Percentiles rank a stretch among this genome's conserved stretches.
Evolutionary conservation across 192 early-diverging fungal genomes (phyloP).

Genomic region (Phlyctochytrium bullatum): DNA sequence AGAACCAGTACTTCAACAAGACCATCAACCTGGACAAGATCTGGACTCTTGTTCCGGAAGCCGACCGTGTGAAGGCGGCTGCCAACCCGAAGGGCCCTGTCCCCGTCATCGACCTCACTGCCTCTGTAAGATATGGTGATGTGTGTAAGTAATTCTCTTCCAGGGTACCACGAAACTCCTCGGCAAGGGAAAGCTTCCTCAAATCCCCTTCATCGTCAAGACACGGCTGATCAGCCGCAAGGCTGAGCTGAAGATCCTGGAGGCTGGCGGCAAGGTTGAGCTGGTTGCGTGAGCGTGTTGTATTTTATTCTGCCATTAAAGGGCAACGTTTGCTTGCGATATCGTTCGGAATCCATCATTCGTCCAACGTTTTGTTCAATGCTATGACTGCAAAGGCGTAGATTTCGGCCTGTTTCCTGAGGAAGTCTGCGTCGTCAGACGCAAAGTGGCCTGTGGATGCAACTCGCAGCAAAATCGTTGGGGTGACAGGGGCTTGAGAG

Average conservation of each 20-base stretch:
- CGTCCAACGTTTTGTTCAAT: not conserved
- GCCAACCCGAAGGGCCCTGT: constrained; percentile 80
- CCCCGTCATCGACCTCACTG: constrained; percentile 88
- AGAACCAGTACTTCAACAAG: constrained; percentile 81
- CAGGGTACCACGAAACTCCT: constrained; percentile 95
- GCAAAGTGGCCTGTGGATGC: constrained; percentile 12
- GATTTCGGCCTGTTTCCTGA: constrained; percentile 21
- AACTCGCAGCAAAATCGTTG: constrained; percentile 21
- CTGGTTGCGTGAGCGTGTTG: constrained; percentile 45
- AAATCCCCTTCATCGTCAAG: constrained; percentile 93
- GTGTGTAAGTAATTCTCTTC: not conserved
- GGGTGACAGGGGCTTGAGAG: not conserved
- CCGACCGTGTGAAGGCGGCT: constrained; percentile 76
- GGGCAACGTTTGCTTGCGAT: not conserved
- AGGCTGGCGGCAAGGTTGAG: constrained; percentile 80
- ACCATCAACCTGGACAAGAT: constrained; percentile 92
- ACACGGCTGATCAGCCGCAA: constrained; percentile 84
- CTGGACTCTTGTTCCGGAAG: constrained; percentile 86
- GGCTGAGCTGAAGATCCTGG: constrained; percentile 99
- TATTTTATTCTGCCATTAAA: not conserved
- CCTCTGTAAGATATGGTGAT: constrained; percentile 41
- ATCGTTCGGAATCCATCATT: not conserved
- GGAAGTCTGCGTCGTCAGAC: not conserved
- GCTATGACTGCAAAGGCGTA: constrained; percentile 18
- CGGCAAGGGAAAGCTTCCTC: constrained; percentile 87